Conservation (phyloP, 352 stramenopile species). For the Phytophthora ramorum region DNA sequence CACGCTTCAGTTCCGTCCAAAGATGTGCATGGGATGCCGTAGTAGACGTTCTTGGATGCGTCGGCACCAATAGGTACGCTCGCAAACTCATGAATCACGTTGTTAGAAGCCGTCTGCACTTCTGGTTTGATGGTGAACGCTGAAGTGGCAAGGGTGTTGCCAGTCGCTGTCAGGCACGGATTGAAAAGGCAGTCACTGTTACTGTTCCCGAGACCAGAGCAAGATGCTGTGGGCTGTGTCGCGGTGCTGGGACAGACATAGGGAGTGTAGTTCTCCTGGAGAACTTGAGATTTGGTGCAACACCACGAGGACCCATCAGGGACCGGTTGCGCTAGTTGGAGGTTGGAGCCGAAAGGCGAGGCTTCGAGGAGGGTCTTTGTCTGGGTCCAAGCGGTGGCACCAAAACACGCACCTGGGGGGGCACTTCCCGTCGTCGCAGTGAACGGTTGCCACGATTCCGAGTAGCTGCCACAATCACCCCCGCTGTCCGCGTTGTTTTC, state of each 20-base stretch:
- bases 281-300: not conserved
- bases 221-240: not conserved
- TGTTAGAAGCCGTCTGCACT: constrained; percentile 26
- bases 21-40: constrained; percentile 17
- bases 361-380: not conserved
- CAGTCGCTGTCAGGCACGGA: constrained; percentile 46
- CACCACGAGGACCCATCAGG: not conserved
- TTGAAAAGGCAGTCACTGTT: constrained; percentile 30
- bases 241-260: constrained; percentile 10
- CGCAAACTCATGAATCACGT: constrained; percentile 35
- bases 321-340: not conserved
- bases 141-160: constrained; percentile 40
- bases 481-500: constrained; percentile 4
- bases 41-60: constrained; percentile 16
- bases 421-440: not conserved
- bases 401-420: not conserved
- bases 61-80: not conserved
- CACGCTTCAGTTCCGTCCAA: constrained; percentile 13
- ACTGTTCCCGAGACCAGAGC: not conserved
- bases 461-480: not conserved
- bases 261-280: constrained; percentile 7
- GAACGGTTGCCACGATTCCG: not conserved
- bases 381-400: not conserved
- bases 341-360: not conserved
- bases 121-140: constrained; percentile 26